These are phyloP conservation scores for Blastomyces parvus DNA, from an alignment of 2,329 filamentous ascomycete species.

Conservation along the genomic window DNA sequence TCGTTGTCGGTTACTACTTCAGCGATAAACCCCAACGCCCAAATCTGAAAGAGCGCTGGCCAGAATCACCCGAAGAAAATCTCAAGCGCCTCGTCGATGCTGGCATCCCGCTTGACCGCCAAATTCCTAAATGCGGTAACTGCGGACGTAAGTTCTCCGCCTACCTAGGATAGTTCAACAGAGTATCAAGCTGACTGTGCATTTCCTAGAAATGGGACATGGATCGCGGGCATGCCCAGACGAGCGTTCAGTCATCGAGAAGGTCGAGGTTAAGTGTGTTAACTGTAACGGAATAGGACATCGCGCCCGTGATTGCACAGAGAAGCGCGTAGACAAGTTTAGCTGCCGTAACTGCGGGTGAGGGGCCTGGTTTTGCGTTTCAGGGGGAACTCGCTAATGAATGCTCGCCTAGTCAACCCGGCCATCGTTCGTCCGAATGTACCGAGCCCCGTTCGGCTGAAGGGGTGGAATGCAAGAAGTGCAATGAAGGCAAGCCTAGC, in stretches of 20 bases:
- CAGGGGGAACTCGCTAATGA: conserved; percentile 16
- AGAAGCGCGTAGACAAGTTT: conserved; percentile 29
- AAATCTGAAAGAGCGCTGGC: conserved; percentile 42
- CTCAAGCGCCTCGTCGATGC: conserved; percentile 43
- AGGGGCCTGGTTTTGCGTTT: conserved; percentile 9
- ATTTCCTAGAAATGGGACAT: conserved; percentile 41
- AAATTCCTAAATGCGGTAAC: conserved; percentile 43
- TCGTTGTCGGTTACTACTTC: conserved; percentile 42
- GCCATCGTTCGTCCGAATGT: conserved; percentile 43
- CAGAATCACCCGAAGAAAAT: conserved; percentile 41
- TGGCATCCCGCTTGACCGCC: conserved; percentile 42
- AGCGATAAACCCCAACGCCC: conserved; percentile 39
- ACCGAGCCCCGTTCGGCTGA: conserved; percentile 37
- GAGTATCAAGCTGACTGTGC: conserved; percentile 1
- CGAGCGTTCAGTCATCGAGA: conserved; percentile 34
- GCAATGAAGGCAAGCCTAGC: conserved; percentile 30
- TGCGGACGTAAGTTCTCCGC: conserved; percentile 36
- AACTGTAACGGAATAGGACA: conserved; percentile 42
- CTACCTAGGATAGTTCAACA: background rate
- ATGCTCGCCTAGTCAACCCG: conserved; percentile 24
- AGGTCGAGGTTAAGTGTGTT: conserved; percentile 40
- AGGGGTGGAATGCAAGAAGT: conserved; percentile 38
- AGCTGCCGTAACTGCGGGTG: conserved; percentile 48
- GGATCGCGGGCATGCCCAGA: conserved; percentile 38
- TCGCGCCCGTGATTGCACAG: conserved; percentile 40